Conservation (phyloP, 225 moss, liverwort and hornwort species). For the Pseudisothecium myosuroides region DNA sequence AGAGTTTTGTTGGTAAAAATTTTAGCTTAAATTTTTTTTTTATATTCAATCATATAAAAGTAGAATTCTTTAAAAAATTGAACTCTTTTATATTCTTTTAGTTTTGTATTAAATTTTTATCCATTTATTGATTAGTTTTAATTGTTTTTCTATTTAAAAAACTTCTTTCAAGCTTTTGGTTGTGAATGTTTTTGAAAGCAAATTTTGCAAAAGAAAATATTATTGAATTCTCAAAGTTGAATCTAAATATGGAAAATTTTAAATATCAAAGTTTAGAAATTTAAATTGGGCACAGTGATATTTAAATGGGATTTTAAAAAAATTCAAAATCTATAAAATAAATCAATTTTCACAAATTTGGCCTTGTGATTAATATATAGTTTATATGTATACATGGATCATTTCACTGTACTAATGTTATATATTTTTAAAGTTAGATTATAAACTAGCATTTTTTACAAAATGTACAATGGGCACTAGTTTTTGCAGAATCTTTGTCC, state of each 20-base stretch:
- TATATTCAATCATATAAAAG: too few species aligned
- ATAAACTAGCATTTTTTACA: too few species aligned
- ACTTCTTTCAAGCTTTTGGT: background rate
- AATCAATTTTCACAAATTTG: background rate
- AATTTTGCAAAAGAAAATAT: background rate
- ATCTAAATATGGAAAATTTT: background rate
- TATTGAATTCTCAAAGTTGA: background rate
- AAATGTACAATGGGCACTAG: background rate
- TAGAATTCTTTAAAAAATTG: too few species aligned
- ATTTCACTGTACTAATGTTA: background rate
- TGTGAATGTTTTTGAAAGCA: background rate
- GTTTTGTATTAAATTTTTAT: too few species aligned
- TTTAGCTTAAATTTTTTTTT: too few species aligned
- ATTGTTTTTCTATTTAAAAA: too few species aligned
- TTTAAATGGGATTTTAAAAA: background rate
- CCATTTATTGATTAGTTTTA: too few species aligned
- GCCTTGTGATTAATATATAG: fast-evolving
- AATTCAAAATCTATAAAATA: background rate
- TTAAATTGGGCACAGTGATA: background rate
- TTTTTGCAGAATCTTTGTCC: background rate
- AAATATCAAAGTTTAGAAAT: background rate
- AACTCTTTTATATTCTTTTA: too few species aligned
- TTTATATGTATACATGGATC: background rate
- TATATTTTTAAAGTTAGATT: background rate
- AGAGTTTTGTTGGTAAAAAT: too few species aligned